These are phyloP conservation scores for Perkinsus marinus DNA, from an alignment of 169 alveolate genomes.

Conservation along the genomic window DNA sequence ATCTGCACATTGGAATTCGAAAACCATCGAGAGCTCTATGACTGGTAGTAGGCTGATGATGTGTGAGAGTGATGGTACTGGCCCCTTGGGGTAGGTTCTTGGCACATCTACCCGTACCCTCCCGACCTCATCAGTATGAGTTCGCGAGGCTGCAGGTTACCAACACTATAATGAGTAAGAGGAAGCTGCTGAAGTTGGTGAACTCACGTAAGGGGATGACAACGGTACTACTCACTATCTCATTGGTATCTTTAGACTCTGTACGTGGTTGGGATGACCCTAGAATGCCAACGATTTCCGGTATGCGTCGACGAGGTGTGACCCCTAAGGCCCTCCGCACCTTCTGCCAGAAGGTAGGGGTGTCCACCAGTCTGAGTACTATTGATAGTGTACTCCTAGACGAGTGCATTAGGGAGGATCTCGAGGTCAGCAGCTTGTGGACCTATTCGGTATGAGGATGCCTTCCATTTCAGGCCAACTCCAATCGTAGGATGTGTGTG, in stretches of 20 bases:
- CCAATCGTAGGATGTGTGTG: slow-evolving; percentile 22
- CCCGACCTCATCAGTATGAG: slow-evolving; percentile 68
- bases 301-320: slow-evolving; percentile 92
- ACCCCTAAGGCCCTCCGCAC: slow-evolving; percentile 67
- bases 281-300: slow-evolving; percentile 93
- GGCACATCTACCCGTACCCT: not conserved
- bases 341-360: slow-evolving; percentile 83
- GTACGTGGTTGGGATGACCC: slow-evolving; percentile 99
- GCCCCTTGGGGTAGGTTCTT: not conserved
- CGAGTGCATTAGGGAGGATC: slow-evolving; percentile 73
- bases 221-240: not conserved
- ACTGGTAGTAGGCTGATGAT: slow-evolving; percentile 71
- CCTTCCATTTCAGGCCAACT: not conserved
- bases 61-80: no score
- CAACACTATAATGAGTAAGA: slow-evolving; percentile 83
- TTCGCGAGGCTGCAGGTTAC: slow-evolving; percentile 93
- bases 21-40: slow-evolving; percentile 92
- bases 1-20: slow-evolving; percentile 98
- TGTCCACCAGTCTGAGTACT: slow-evolving; percentile 83
- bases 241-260: not conserved
- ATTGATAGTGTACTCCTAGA: slow-evolving; percentile 81
- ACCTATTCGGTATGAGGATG: not conserved
- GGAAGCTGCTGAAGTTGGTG: slow-evolving; percentile 76
- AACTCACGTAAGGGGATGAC: slow-evolving; percentile 34
- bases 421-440: not conserved